Evolutionary conservation across 768 basidiomycete species (phyloP).

Genomic region (Pulveroboletus sp.): DNA sequence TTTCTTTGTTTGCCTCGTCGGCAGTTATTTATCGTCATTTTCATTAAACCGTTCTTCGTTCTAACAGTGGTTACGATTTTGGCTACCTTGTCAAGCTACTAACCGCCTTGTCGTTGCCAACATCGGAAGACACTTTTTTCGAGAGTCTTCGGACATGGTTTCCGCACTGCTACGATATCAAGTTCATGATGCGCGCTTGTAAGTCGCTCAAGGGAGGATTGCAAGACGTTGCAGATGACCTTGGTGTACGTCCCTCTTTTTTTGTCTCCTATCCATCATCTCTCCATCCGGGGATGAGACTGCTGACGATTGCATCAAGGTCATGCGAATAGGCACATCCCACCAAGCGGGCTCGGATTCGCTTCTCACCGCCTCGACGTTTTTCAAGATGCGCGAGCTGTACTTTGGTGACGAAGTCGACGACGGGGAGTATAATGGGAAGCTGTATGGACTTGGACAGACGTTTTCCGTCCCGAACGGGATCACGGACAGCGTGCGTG

Average conservation of each 20-base stretch:
- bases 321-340: slow-evolving; percentile 81
- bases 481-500: slow-evolving; percentile 57
- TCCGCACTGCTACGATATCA: slow-evolving; percentile 95
- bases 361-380: slow-evolving; percentile 86
- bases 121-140: slow-evolving; percentile 87
- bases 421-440: slow-evolving; percentile 74
- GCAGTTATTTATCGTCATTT: slow-evolving; percentile 1
- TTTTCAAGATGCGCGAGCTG: slow-evolving; percentile 91
- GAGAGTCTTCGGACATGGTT: slow-evolving; percentile 87
- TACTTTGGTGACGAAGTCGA: slow-evolving; percentile 92
- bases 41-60: neutral
- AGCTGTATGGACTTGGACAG: slow-evolving; percentile 78
- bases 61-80: slow-evolving; percentile 90
- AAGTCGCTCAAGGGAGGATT: slow-evolving; percentile 82
- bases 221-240: slow-evolving; percentile 94
- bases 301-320: slow-evolving; percentile 32
- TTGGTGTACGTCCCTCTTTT: slow-evolving; percentile 61
- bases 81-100: slow-evolving; percentile 96
- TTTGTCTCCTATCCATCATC: neutral
- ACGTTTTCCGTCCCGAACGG: slow-evolving; percentile 69
- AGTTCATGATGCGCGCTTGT: slow-evolving; percentile 87
- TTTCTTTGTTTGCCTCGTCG: neutral
- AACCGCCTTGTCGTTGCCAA: slow-evolving; percentile 79
- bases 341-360: slow-evolving; percentile 99
- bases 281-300: neutral